phyloP scores from a whole-genome alignment of 2,329 filamentous ascomycete species.

The Basipetospora chlamydospora region DNA sequence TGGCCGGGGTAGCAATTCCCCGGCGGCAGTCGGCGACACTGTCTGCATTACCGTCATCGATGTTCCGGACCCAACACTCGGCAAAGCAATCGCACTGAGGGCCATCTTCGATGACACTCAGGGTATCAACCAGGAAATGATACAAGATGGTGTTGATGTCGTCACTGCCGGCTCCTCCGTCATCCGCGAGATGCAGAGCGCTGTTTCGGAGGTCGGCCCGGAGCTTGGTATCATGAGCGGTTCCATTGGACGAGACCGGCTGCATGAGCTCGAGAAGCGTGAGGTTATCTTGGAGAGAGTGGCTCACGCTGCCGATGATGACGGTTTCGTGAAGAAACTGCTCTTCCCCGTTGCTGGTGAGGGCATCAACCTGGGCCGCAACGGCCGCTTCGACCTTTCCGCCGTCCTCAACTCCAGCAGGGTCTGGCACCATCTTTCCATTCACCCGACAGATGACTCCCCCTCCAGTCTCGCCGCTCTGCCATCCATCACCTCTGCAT shows the following conservation, averaged over 20 bases:
- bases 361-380: constrained; percentile 67
- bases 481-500: constrained; percentile 61
- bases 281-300: constrained; percentile 79
- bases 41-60: constrained; percentile 84
- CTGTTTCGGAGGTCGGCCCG: constrained; percentile 59
- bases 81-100: constrained; percentile 77
- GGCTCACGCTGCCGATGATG: constrained; percentile 64
- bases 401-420: constrained; percentile 67
- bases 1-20: constrained; percentile 39
- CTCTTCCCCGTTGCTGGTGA: constrained; percentile 65
- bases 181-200: constrained; percentile 72
- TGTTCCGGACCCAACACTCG: constrained; percentile 63
- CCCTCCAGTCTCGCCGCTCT: constrained; percentile 61
- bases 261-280: constrained; percentile 66
- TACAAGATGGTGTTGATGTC: constrained; percentile 79
- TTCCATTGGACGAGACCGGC: constrained; percentile 53
- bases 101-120: constrained; percentile 84
- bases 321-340: constrained; percentile 67
- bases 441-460: constrained; percentile 82
- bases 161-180: constrained; percentile 64
- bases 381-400: constrained; percentile 65
- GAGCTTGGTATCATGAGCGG: constrained; percentile 65
- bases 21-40: constrained; percentile 57
- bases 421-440: constrained; percentile 84
- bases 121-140: constrained; percentile 96